Percentiles rank a stretch among this genome's conserved stretches.
phyloP scores from a whole-genome alignment of 192 early-diverging fungal genomes.

The Entomortierella parvispora region DNA sequence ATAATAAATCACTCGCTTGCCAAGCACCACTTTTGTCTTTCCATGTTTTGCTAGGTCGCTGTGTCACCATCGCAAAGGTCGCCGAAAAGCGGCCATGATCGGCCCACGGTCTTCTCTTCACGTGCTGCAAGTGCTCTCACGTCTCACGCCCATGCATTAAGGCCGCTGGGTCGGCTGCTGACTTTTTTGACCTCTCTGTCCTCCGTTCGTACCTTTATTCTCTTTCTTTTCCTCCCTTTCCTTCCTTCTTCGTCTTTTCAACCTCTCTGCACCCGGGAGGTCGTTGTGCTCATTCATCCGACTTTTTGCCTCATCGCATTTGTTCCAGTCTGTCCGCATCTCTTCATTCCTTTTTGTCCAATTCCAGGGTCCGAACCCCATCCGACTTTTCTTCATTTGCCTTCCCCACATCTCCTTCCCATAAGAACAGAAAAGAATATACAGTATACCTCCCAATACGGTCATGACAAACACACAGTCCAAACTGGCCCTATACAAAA shows the following conservation, averaged over 20 bases:
- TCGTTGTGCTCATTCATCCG: too few species aligned
- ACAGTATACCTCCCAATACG: not conserved
- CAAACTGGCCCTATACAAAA: slow-evolving; percentile 22
- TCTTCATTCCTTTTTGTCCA: too few species aligned
- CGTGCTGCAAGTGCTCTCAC: not conserved
- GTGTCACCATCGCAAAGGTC: too few species aligned
- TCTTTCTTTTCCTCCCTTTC: not conserved
- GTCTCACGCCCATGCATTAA: not conserved
- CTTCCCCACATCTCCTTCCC: not conserved
- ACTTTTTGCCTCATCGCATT: too few species aligned
- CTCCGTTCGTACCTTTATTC: not conserved
- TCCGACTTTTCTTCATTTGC: not conserved
- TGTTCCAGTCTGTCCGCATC: too few species aligned
- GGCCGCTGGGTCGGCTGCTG: too few species aligned
- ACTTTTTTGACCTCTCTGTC: too few species aligned
- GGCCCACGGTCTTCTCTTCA: not conserved
- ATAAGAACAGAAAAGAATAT: not conserved
- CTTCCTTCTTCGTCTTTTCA: not conserved
- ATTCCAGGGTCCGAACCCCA: not conserved
- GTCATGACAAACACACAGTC: slow-evolving; percentile 40
- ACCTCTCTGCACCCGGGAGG: too few species aligned
- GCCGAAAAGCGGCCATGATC: not conserved
- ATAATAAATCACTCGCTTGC: not conserved
- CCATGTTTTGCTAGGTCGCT: too few species aligned
- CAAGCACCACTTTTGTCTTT: too few species aligned